phyloP scores from a whole-genome alignment of 345 rosid genomes.

The Hibiscus mutabilis region DNA sequence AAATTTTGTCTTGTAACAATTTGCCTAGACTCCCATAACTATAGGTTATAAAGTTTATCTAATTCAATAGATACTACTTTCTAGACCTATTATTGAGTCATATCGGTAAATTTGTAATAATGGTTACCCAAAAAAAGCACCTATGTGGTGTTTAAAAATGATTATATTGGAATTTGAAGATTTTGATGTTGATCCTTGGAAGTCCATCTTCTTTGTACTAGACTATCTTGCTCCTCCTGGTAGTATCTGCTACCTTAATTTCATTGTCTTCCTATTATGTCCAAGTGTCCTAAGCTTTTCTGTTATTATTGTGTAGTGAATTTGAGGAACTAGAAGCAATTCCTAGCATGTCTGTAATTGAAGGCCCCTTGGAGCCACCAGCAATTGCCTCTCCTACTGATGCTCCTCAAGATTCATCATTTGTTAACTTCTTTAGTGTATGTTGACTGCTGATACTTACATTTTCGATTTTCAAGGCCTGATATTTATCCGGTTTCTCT shows the following conservation, averaged over 20 bases:
- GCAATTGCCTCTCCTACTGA: slow-evolving; percentile 33
- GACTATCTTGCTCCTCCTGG: not conserved
- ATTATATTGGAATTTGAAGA: not conserved
- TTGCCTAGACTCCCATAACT: not conserved
- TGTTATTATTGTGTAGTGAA: slow-evolving; percentile 29
- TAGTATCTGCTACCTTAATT: not conserved
- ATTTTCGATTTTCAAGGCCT: not conserved
- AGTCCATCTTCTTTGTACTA: not conserved
- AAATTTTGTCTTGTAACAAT: not conserved
- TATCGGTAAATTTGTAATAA: not conserved
- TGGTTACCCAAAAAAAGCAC: not conserved
- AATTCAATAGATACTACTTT: not conserved
- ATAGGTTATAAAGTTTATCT: not conserved
- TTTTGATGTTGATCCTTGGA: slow-evolving; percentile 1
- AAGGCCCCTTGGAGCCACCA: slow-evolving; percentile 60
- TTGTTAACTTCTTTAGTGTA: slow-evolving; percentile 59
- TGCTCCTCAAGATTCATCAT: slow-evolving; percentile 48
- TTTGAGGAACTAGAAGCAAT: slow-evolving; percentile 68
- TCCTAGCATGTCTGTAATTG: slow-evolving; percentile 54
- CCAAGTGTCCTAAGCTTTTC: not conserved
- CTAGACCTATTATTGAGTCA: not conserved
- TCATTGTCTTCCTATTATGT: not conserved
- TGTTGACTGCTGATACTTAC: slow-evolving; percentile 1
- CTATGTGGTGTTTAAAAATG: not conserved
- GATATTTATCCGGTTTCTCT: not conserved